phyloP scores from a whole-genome alignment of 768 basidiomycete genomes.

The Candolleomyces efflorescens region DNA sequence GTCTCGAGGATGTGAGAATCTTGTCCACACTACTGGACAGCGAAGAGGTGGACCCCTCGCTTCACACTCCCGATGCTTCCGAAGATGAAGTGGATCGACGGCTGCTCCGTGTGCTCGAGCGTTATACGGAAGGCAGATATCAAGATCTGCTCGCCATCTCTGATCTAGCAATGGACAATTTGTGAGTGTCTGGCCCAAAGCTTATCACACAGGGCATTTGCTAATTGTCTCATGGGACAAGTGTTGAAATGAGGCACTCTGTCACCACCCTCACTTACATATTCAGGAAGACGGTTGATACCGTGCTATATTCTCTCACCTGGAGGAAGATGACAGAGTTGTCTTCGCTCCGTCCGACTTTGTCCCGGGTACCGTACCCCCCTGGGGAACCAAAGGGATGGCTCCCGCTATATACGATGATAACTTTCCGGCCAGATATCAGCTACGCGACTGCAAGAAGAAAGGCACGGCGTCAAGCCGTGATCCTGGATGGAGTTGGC shows the following conservation, averaged over 20 bases:
- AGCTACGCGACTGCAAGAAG: slow-evolving; percentile 78
- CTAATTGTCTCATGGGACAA: slow-evolving; percentile 28
- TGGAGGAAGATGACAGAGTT: slow-evolving; percentile 44
- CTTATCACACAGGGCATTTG: slow-evolving; percentile 16
- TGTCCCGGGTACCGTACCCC: slow-evolving; percentile 56
- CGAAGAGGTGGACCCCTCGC: slow-evolving; percentile 55
- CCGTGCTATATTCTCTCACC: slow-evolving; percentile 62
- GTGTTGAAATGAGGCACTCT: slow-evolving; percentile 91
- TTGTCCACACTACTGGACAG: slow-evolving; percentile 71
- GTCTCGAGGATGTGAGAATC: slow-evolving; percentile 94
- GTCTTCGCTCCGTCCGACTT: slow-evolving; percentile 38
- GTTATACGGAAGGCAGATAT: slow-evolving; percentile 80
- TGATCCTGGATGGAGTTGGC: slow-evolving; percentile 48
- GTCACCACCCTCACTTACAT: slow-evolving; percentile 80
- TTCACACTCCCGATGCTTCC: slow-evolving; percentile 25
- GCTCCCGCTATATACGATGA: slow-evolving; percentile 96
- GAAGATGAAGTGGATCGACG: slow-evolving; percentile 44
- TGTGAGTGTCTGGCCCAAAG: slow-evolving; percentile 54
- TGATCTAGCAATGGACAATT: slow-evolving; percentile 94
- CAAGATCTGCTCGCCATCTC: slow-evolving; percentile 89
- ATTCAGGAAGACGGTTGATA: slow-evolving; percentile 77
- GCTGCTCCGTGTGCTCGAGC: slow-evolving; percentile 62
- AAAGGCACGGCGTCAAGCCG: slow-evolving; percentile 67
- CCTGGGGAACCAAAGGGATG: slow-evolving; percentile 64
- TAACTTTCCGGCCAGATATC: slow-evolving; percentile 95